A percentile compares a stretch with the other conserved stretches of the same genome.
These are phyloP conservation scores for Angophora floribunda DNA, from an alignment of 345 rosid genomes.

Conservation along the genomic window DNA sequence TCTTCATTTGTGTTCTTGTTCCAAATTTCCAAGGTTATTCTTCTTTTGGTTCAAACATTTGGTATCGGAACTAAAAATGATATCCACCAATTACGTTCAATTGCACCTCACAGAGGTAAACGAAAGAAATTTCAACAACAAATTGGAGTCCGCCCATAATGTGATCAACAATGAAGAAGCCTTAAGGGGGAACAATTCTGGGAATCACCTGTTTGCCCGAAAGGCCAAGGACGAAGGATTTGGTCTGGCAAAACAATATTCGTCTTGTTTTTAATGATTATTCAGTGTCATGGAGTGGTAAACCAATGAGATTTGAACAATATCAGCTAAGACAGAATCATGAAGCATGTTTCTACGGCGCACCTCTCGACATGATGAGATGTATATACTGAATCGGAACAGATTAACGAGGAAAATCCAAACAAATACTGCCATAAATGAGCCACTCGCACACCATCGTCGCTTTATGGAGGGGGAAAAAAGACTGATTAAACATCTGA, in stretches of 20 bases:
- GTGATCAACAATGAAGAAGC: too few relatives aligned
- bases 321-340: background rate
- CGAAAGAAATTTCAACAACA: too few relatives aligned
- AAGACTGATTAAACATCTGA: too few relatives aligned
- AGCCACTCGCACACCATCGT: background rate
- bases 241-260: background rate
- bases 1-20: too few relatives aligned
- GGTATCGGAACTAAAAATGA: accelerated
- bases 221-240: background rate
- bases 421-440: background rate
- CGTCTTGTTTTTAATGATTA: background rate
- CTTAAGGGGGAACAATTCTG: background rate
- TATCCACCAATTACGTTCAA: accelerated
- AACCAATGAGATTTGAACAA: background rate
- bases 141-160: too few relatives aligned
- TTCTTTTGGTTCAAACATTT: too few relatives aligned
- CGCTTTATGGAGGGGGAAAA: background rate
- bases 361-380: background rate
- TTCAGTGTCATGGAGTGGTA: background rate
- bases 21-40: too few relatives aligned
- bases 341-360: background rate
- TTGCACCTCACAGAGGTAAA: too few relatives aligned
- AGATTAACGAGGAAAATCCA: background rate
- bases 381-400: background rate
- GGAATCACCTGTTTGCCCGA: background rate